Evolutionary conservation across 192 early-diverging fungal genomes (phyloP), one percentile per base, ranked within the genome.

Genomic region (Martensiomyces pterosporus): DNA sequence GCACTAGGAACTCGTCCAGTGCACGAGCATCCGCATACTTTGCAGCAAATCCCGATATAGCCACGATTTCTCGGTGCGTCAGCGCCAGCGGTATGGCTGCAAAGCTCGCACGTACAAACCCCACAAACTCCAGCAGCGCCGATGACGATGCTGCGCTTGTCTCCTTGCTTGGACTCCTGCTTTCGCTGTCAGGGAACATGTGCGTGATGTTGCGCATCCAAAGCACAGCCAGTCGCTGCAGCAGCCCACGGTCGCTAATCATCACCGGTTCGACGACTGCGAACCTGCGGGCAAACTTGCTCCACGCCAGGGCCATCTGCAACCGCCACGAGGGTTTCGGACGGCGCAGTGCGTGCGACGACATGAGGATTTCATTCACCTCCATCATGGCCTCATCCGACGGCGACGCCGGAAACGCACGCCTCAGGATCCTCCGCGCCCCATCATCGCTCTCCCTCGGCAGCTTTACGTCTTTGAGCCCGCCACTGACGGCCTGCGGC

Each of bases 401-500:
- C 2, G 70, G 70, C 1, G 63, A 47, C 2, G 63, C 70, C 5
- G 70, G 70, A 39, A 74, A 74, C 22, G 70, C 70, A 21, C 47
- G 57, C 0, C 59, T 51, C 16, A 74, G 58, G 23, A 62, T 60
- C 15, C 43, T 36, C 27, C 47, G 51, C 2, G 52, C 59, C 10
- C 40, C 50, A 7, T 14, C 8, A 9, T 66, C 70, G 33, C 21
- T 52, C n/a, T 52, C 44, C 0, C 17, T 15, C 3, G 60, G 25
- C 17, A 47, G 19, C n/a, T 54, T 23, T 18, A 13, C 16, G 2
- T 12, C 5, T 2, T n/a, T 14, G 2, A 16, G 12, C 12, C 2
- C 23, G 21, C 35, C 15, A 16, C 1, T 13, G 3, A 7, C 14
- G 1, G 32, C 14, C 27, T 15, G 18, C 12, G 12, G 17, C 22